These are phyloP conservation scores for Camillea tinctor DNA, from an alignment of 2,329 filamentous ascomycete species.

Conservation along the genomic window DNA sequence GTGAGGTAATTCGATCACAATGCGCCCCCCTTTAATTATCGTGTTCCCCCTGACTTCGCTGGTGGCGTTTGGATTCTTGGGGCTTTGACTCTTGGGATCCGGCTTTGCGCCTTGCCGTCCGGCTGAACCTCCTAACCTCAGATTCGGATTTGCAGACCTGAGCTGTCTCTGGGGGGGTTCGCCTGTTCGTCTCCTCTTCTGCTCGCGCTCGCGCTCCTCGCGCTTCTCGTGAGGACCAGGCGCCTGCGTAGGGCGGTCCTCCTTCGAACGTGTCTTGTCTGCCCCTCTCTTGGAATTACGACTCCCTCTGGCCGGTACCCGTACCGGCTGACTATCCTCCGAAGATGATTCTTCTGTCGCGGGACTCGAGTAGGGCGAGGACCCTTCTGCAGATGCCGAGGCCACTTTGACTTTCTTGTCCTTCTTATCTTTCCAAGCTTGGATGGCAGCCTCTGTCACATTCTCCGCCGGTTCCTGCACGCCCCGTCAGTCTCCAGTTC, in stretches of 20 bases:
- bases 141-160: too few species aligned
- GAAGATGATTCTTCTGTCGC: conserved; percentile 10
- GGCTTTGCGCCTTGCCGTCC: not conserved
- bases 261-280: conserved; percentile 2
- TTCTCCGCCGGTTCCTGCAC: conserved; percentile 27
- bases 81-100: not conserved
- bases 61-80: not conserved
- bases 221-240: conserved; percentile 1
- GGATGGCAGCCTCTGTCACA: conserved; percentile 24
- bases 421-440: conserved; percentile 25
- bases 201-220: not conserved
- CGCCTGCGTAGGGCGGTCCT: conserved; percentile 1
- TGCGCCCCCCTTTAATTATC: not conserved
- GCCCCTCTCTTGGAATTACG: not conserved
- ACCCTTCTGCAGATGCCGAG: conserved; percentile 7
- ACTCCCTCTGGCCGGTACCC: conserved; percentile 1
- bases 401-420: conserved; percentile 1
- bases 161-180: not conserved
- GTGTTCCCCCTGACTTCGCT: not conserved
- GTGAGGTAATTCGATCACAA: conserved; percentile 22
- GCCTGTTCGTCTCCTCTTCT: conserved; percentile 10
- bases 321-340: conserved; percentile 11
- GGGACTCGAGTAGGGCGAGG: not conserved
- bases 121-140: not conserved
- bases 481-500: conserved; percentile 7